Base-by-base conservation (phyloP, 208 protist genomes). In the Acanthamoeba triangularis region DNA sequence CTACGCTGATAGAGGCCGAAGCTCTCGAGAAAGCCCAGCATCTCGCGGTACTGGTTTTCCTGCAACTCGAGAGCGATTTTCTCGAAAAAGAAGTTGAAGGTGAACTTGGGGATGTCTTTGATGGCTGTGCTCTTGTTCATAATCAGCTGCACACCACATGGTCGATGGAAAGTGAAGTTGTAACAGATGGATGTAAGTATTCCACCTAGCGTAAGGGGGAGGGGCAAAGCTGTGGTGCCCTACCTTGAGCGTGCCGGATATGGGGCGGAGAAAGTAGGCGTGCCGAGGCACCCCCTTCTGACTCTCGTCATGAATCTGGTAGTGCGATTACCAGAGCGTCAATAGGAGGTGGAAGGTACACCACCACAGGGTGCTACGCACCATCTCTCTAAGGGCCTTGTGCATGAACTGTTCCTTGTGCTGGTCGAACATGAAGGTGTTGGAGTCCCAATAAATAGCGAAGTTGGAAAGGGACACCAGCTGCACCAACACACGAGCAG, bases 401-500 rank as follows among this genome's bases (percentile, higher is more conserved):
- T 20, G 41, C 69, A 63, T 59, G 65, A 7, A 7, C 11, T 30
- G 16, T 44, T 94, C 85, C 44, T 23, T 30, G 54, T 23, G 18
- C 18, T 41, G 20, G 14, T n/a, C 54, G 41, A 94, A 67, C 25
- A 52, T 11, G 28, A 76, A 37, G 25, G 59, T 23, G n/a, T 82
- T 82, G 44, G 90, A 78, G 72, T 94, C 35, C 90, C 90, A 94
- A 37, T 94, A 94, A 23, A 94, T 82, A 28, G 90, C 63, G 33
- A 94, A 94, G 25, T 94, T 94, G 30, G 30, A 63, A 23, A 94
- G 44, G 35, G 90, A 94, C 11, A 94, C 90, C 33, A 94, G 44
- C 90, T 92, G 56, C 63, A 28, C 25, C n/a, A 33, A 74, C n/a
- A 65, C 2, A 74, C 14, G 65, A 28, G 37, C 30, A 13, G 65